Percentiles rank a stretch among this genome's conserved stretches.
These are phyloP conservation scores for Aegilops sharonensis DNA, from an alignment of 176 grass and related monocot species.

Conservation along the genomic window DNA sequence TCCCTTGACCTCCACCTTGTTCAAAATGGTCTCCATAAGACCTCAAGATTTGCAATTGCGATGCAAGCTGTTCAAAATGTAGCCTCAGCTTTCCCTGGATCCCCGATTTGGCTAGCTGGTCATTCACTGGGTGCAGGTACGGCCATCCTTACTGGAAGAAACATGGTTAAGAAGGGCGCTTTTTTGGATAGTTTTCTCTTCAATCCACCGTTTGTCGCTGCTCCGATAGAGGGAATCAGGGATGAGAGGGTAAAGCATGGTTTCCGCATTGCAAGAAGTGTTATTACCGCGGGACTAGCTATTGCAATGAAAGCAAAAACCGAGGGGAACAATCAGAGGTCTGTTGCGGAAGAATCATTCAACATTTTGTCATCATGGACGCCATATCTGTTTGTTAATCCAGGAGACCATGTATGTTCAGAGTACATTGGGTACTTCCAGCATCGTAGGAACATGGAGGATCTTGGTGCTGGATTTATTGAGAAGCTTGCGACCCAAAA, in stretches of 20 bases:
- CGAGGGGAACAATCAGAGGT: slow-evolving; percentile 43
- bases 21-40: slow-evolving; percentile 75
- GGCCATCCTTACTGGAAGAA: slow-evolving; percentile 86
- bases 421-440: slow-evolving; percentile 96
- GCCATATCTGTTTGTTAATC: slow-evolving; percentile 78
- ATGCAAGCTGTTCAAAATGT: slow-evolving; percentile 91
- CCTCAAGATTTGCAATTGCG: slow-evolving; percentile 78
- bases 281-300: slow-evolving; percentile 74
- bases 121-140: slow-evolving; percentile 78
- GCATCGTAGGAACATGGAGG: slow-evolving; percentile 89
- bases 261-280: slow-evolving; percentile 77
- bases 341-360: slow-evolving; percentile 69
- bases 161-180: slow-evolving; percentile 79
- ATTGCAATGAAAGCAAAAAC: slow-evolving; percentile 60
- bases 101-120: slow-evolving; percentile 68
- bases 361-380: slow-evolving; percentile 67
- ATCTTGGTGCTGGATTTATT: slow-evolving; percentile 76
- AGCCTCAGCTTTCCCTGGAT: slow-evolving; percentile 52
- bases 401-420: slow-evolving; percentile 80
- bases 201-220: slow-evolving; percentile 78
- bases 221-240: slow-evolving; percentile 85
- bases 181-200: slow-evolving; percentile 82
- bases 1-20: slow-evolving; percentile 66
- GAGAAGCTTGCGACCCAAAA: slow-evolving; percentile 91
- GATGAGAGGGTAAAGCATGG: slow-evolving; percentile 83